phyloP scores from a whole-genome alignment of 148 eudicot species.

The Spergularia marina region DNA sequence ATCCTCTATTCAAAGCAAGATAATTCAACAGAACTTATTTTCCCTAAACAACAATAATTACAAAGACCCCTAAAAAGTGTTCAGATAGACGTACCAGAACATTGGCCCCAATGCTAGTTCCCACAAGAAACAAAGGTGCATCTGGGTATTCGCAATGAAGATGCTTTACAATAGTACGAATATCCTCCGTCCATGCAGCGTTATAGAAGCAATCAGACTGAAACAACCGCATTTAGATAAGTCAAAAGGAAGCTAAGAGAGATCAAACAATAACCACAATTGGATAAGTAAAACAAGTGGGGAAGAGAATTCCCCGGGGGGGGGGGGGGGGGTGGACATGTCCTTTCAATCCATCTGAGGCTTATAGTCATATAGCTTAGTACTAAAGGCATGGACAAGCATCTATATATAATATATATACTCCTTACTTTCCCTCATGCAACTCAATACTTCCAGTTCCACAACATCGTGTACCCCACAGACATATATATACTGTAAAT shows the following conservation, averaged over 20 bases:
- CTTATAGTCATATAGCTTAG: neutral
- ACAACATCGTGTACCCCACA: neutral
- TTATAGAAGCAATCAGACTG: constrained; percentile 95
- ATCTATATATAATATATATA: neutral
- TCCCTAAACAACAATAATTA: neutral
- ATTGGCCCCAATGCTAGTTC: constrained; percentile 95
- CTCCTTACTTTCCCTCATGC: neutral
- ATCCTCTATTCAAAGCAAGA: neutral
- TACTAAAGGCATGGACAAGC: neutral
- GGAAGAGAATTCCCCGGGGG: too few relatives aligned
- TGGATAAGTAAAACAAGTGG: too few relatives aligned
- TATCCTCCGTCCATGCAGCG: constrained; percentile 95
- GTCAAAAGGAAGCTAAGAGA: neutral
- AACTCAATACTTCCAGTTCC: constrained; percentile 1
- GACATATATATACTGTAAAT: neutral
- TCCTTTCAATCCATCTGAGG: neutral
- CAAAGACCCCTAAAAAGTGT: neutral
- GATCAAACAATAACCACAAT: neutral
- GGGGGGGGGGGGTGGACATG: neutral
- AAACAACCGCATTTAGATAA: constrained; percentile 12
- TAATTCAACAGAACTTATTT: neutral
- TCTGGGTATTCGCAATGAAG: constrained; percentile 65
- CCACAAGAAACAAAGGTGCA: constrained; percentile 70
- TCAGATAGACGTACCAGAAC: constrained; percentile 54
- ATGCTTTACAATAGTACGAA: constrained; percentile 54